A percentile compares a stretch with the other conserved stretches of the same genome.
phyloP scores from a whole-genome alignment of 1,284 basidiomycete species.

The Prillingera fragicola region DNA sequence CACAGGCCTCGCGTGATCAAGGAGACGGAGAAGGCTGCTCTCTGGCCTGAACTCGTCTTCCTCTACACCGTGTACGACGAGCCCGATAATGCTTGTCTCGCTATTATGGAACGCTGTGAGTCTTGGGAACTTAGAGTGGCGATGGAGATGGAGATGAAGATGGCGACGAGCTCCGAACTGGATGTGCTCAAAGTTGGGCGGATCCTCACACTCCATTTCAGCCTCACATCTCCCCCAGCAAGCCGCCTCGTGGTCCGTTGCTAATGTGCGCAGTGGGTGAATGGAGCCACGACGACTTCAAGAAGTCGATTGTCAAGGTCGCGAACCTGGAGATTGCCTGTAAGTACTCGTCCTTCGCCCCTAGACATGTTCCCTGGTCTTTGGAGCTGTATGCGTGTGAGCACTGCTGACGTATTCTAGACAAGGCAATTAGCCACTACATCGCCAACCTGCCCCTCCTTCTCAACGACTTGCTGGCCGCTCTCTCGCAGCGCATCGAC shows the following conservation, averaged over 20 bases:
- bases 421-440: too few species aligned
- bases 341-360: conserved; percentile 47
- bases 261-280: too few species aligned
- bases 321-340: conserved; percentile 94
- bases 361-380: conserved; percentile 8
- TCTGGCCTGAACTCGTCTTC: conserved; percentile 99
- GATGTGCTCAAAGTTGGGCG: too few species aligned
- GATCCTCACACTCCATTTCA: too few species aligned
- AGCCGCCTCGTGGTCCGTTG: too few species aligned
- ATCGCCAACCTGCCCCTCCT: conserved; percentile 88
- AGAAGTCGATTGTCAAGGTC: conserved; percentile 87
- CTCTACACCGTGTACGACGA: conserved; percentile 85
- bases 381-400: conserved; percentile 2
- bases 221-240: too few species aligned
- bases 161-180: too few species aligned
- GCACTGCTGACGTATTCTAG: conserved; percentile 63
- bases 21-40: conserved; percentile 89
- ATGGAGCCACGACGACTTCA: conserved; percentile 80
- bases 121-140: too few species aligned
- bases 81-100: conserved; percentile 50
- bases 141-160: too few species aligned
- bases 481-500: conserved; percentile 87
- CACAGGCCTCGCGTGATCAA: conserved; percentile 69
- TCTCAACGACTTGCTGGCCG: conserved; percentile 86
- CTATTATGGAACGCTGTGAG: conserved; percentile 79